phyloP scores from a whole-genome alignment of 768 basidiomycete species.

The Lactifluus echinatus region DNA sequence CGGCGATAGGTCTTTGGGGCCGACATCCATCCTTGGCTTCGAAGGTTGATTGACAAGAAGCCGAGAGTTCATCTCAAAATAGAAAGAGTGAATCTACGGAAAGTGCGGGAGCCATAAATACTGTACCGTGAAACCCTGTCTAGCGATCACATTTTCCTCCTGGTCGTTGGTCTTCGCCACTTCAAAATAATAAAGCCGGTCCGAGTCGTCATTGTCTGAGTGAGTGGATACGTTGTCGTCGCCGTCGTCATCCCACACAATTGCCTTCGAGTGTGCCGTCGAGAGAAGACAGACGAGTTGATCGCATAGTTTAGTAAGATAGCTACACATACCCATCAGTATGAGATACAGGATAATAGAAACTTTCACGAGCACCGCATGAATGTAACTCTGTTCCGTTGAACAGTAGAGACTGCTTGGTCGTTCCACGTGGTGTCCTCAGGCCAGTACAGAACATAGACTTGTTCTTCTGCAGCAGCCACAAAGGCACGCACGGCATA shows the following conservation, averaged over 20 bases:
- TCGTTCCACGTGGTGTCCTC: slow-evolving; percentile 53
- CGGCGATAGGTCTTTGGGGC: neutral
- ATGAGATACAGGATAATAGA: neutral
- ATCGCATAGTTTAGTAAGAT: neutral
- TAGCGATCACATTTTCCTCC: neutral
- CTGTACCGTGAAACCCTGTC: neutral
- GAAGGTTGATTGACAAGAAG: neutral
- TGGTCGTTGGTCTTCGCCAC: neutral
- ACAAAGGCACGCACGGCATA: slow-evolving; percentile 31
- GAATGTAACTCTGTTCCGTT: slow-evolving; percentile 48
- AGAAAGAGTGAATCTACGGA: neutral
- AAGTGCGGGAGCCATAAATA: no score
- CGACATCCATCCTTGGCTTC: neutral
- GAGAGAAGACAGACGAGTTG: neutral
- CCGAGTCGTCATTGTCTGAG: neutral
- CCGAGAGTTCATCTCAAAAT: neutral
- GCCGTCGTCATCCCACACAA: neutral
- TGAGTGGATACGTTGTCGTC: neutral
- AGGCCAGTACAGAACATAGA: slow-evolving; percentile 53
- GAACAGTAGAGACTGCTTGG: slow-evolving; percentile 33
- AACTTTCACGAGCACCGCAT: slow-evolving; percentile 37
- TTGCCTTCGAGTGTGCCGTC: neutral
- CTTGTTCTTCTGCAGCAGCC: slow-evolving; percentile 20
- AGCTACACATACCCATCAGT: neutral
- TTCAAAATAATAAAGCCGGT: neutral